Base-by-base conservation (phyloP, 495 filamentous ascomycete genomes). In the Talaromyces borbonicus region DNA sequence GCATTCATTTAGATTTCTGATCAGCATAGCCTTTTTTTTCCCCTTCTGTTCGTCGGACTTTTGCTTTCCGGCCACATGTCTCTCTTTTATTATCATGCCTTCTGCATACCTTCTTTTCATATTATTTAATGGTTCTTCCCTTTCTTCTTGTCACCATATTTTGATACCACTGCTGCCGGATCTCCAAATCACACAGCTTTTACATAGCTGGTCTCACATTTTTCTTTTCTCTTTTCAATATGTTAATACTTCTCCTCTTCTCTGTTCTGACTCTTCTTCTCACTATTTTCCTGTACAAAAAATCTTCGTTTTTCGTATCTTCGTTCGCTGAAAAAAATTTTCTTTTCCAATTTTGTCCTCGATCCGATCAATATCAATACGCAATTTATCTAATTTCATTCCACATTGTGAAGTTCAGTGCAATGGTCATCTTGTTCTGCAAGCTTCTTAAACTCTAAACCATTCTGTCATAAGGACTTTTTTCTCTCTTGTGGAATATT, bases 161-260 rank as follows among this genome's bases (percentile, higher is more conserved):
- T 45, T 47, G 49, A 51, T 51, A 51, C 49, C 49, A 51, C 35
- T 51, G 43, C 47, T 27, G 31, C 39, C 30, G 22, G 25, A 22
- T 39, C 43, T 29, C 32, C 20, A 36, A n/a, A n/a, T n/a, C n/a
- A n/a, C n/a, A n/a, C 39, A 43, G 37, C 37, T 27, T 22, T 38
- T n/a, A n/a, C n/a, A n/a, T n/a, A n/a, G n/a, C n/a, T n/a, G n/a
- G n/a, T n/a, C n/a, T n/a, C n/a, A n/a, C n/a, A 30, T 16, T 30
- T 29, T 12, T 7, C 18, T 8, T 11, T 26, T 41, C 15, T 41
- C 24, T 23, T 18, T 43, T 33, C 30, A 32, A 39, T 36, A n/a
- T n/a, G 23, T 45, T 36, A 36, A 36, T 41, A 38, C n/a, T 31
- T 14, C 23, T 50, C 14, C 24, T 36, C 23, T 26, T 19, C 38